Conservation (phyloP, 2,329 filamentous ascomycete genomes). For the Diaporthe capsici region DNA sequence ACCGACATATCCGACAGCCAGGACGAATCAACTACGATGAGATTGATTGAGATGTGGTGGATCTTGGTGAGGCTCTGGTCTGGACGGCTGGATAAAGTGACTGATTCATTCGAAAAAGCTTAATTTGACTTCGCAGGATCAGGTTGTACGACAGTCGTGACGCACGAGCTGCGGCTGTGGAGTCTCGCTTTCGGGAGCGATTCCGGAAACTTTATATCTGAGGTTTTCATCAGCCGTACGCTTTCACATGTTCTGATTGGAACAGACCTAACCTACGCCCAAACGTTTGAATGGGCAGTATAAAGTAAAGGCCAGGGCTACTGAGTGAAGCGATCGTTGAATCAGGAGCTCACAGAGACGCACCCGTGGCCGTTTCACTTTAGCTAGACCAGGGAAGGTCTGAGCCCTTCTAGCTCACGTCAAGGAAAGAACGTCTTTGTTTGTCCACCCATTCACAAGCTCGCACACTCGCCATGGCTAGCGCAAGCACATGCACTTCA, state of each 20-base stretch:
- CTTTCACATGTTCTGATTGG: not conserved
- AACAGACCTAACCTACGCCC: not conserved
- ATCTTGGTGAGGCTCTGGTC: not conserved
- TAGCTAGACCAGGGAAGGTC: not conserved
- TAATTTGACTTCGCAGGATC: slow-evolving; percentile 7
- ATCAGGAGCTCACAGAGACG: not conserved
- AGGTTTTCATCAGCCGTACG: not conserved
- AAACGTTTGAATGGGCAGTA: not conserved
- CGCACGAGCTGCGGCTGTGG: not conserved
- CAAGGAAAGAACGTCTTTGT: not conserved
- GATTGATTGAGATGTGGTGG: not conserved
- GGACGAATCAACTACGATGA: too few relatives aligned
- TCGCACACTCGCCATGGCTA: not conserved
- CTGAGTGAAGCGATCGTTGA: not conserved
- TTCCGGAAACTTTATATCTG: not conserved
- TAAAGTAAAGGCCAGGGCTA: too few relatives aligned
- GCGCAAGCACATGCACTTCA: not conserved
- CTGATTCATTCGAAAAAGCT: slow-evolving; percentile 7
- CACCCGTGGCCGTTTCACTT: not conserved
- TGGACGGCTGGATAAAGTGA: not conserved
- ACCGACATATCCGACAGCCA: not conserved
- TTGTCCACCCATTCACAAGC: not conserved
- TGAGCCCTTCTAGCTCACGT: not conserved
- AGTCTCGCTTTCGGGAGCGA: not conserved
- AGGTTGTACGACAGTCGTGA: not conserved